These are phyloP conservation scores for Komagataea norvegica DNA, from an alignment of 1,139 yeast genomes.

Conservation along the genomic window DNA sequence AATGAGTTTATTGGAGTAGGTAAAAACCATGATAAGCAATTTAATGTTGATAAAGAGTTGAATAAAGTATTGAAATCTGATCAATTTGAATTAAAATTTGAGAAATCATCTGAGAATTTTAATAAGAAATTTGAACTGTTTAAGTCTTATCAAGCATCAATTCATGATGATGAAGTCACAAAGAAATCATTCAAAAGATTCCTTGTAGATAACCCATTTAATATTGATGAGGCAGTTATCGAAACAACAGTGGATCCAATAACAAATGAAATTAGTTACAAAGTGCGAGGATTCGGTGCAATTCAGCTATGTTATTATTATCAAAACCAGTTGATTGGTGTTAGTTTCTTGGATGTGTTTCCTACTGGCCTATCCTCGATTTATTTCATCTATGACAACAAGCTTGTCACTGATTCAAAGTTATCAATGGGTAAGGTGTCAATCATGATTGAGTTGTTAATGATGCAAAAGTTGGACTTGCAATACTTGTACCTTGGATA, in stretches of 20 bases:
- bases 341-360: conserved; percentile 73
- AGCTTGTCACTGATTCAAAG: background rate
- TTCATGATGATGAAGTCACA: conserved; percentile 61
- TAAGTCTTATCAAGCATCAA: conserved; percentile 59
- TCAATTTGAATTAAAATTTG: conserved; percentile 48
- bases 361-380: conserved; percentile 80
- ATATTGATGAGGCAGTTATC: conserved; percentile 24
- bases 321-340: conserved; percentile 60
- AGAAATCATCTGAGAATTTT: conserved; percentile 39
- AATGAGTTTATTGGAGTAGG: conserved; percentile 30
- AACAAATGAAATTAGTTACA: conserved; percentile 17
- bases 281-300: conserved; percentile 38
- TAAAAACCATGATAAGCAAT: conserved; percentile 14
- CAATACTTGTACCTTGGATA: conserved; percentile 70
- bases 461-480: conserved; percentile 34
- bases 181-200: conserved; percentile 53
- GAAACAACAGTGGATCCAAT: conserved; percentile 17
- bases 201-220: conserved; percentile 66
- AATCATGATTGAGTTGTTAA: conserved; percentile 64
- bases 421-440: conserved; percentile 75
- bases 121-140: conserved; percentile 62
- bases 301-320: conserved; percentile 76
- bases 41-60: conserved; percentile 34
- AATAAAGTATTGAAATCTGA: conserved; percentile 26
- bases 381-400: conserved; percentile 77